Evolutionary conservation across 306 rosid species (phyloP).

Genomic region (Abrus precatorius): DNA sequence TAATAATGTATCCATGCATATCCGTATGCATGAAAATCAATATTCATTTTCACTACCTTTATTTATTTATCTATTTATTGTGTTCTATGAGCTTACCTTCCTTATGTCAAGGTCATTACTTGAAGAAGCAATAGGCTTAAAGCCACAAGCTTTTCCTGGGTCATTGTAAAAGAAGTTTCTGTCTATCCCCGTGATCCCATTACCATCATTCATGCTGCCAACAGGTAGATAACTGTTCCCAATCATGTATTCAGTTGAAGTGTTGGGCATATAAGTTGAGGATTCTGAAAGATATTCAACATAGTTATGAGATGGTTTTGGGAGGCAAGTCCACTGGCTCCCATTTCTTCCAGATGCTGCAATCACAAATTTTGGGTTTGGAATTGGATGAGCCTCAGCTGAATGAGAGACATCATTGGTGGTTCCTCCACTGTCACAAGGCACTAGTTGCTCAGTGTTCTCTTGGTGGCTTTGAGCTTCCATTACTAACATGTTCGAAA

Average conservation of each 20-base stretch:
- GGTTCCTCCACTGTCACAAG: conserved; percentile 47
- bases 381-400: conserved; percentile 46
- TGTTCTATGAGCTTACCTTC: conserved; percentile 55
- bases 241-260: conserved; percentile 52
- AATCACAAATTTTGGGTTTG: conserved; percentile 41
- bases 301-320: conserved; percentile 57
- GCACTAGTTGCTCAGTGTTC: conserved; percentile 43
- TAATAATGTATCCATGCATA: no score
- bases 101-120: conserved; percentile 47
- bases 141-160: conserved; percentile 53
- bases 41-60: neutral
- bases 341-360: conserved; percentile 51
- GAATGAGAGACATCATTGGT: conserved; percentile 48
- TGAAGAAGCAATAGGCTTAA: conserved; percentile 57
- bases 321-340: conserved; percentile 57
- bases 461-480: conserved; percentile 62
- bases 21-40: neutral
- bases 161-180: conserved; percentile 49
- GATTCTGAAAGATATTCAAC: conserved; percentile 70
- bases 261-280: conserved; percentile 56
- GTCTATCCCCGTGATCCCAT: conserved; percentile 51
- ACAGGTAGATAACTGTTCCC: conserved; percentile 55
- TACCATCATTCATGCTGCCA: conserved; percentile 43
- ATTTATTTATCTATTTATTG: neutral
- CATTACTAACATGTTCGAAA: conserved; percentile 48